Conservation (phyloP, 2,329 filamentous ascomycete species). For the Claviceps pusilla region DNA sequence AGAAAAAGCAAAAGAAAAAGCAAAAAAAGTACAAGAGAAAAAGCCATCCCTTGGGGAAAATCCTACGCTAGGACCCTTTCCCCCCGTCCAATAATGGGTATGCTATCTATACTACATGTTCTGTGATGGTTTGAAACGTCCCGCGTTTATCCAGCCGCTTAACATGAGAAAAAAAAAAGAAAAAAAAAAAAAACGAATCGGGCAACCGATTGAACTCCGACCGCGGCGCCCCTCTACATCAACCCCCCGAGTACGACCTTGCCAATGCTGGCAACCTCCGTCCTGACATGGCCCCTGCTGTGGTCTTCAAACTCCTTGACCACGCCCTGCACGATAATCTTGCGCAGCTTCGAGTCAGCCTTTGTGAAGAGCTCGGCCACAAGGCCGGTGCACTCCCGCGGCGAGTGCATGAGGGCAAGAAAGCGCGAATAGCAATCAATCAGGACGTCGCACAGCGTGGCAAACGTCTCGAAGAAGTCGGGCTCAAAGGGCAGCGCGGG, state of each 20-base stretch:
- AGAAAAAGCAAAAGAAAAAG: background rate
- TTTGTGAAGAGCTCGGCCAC: slow-evolving; percentile 82
- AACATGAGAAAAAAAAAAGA: background rate
- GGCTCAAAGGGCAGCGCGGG: slow-evolving; percentile 88
- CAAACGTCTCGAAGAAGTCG: slow-evolving; percentile 93
- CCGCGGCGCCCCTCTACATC: slow-evolving; percentile 34
- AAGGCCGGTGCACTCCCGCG: slow-evolving; percentile 52
- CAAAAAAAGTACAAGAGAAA: background rate
- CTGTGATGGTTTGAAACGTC: background rate
- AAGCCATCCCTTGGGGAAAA: background rate
- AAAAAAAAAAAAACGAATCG: background rate
- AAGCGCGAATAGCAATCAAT: slow-evolving; percentile 83
- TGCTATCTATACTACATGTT: background rate
- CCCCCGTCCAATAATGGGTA: background rate
- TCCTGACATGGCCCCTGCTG: slow-evolving; percentile 59
- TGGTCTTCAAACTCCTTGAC: slow-evolving; percentile 89
- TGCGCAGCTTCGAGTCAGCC: slow-evolving; percentile 70
- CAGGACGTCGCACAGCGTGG: slow-evolving; percentile 84
- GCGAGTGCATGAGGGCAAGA: slow-evolving; percentile 57
- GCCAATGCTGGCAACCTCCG: slow-evolving; percentile 70
- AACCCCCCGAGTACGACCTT: slow-evolving; percentile 81
- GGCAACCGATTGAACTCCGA: background rate
- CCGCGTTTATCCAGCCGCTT: background rate
- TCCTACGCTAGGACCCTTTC: background rate
- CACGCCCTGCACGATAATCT: slow-evolving; percentile 74